A percentile compares a stretch with the other conserved stretches of the same genome.
These are phyloP conservation scores for Stephania cephalantha DNA, from an alignment of 164 flowering plant species.

Conservation along the genomic window DNA sequence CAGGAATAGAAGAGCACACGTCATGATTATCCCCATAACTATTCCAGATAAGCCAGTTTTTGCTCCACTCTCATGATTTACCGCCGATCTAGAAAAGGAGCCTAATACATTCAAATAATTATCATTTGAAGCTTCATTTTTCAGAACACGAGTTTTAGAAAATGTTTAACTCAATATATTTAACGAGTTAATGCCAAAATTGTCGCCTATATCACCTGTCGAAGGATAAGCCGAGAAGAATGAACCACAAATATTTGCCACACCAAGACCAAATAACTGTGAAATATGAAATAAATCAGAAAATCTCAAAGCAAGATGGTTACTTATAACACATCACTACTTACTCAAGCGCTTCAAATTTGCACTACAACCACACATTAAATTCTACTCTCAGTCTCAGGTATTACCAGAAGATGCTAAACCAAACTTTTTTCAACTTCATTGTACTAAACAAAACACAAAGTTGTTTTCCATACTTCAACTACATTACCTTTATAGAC, in stretches of 20 bases:
- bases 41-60: conserved; percentile 90
- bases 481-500: background rate
- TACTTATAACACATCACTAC: no score
- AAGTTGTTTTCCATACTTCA: background rate
- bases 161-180: background rate
- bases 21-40: conserved; percentile 71
- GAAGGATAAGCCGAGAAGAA: conserved; percentile 89
- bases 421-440: no score
- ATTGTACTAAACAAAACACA: no score
- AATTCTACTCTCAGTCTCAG: background rate
- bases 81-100: conserved; percentile 98
- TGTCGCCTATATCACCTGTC: conserved; percentile 52
- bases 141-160: background rate
- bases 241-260: conserved; percentile 85
- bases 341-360: background rate
- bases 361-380: background rate
- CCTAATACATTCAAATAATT: conserved; percentile 35
- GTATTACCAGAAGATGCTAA: background rate
- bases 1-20: conserved; percentile 79
- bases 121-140: background rate
- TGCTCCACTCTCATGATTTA: conserved; percentile 97
- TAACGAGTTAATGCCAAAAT: background rate
- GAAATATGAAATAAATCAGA: conserved; percentile 4
- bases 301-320: background rate
- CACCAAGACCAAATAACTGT: conserved; percentile 98